Percentiles rank a stretch among this genome's conserved stretches.
phyloP scores from a whole-genome alignment of 179 eudicot species.

The Vitellaria paradoxa region DNA sequence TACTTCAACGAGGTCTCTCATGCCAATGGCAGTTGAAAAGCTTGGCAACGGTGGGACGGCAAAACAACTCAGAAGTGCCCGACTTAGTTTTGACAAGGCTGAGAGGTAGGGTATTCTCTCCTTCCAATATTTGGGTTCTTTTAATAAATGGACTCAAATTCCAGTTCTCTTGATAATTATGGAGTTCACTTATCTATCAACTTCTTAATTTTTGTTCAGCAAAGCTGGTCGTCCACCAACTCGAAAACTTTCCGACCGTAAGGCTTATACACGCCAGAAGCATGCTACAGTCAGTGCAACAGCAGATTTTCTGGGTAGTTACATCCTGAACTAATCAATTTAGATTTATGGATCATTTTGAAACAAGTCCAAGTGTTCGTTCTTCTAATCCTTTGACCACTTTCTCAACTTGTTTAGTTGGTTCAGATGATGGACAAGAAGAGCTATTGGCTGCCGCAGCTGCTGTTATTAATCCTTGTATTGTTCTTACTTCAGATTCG shows the following conservation, averaged over 20 bases:
- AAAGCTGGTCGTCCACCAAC: slow-evolving; percentile 61
- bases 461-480: slow-evolving; percentile 53
- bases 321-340: neutral
- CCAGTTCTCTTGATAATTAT: slow-evolving; percentile 4
- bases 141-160: neutral
- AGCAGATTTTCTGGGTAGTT: slow-evolving; percentile 59
- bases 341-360: neutral
- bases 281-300: slow-evolving; percentile 36
- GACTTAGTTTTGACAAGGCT: slow-evolving; percentile 48
- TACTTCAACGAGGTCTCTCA: slow-evolving; percentile 45
- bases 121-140: neutral
- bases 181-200: neutral
- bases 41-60: slow-evolving; percentile 51
- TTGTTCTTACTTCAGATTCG: slow-evolving; percentile 8
- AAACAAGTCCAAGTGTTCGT: neutral
- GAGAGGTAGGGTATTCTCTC: slow-evolving; percentile 39
- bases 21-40: slow-evolving; percentile 41
- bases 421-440: slow-evolving; percentile 63
- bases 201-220: slow-evolving; percentile 29
- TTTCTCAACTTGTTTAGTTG: slow-evolving; percentile 23
- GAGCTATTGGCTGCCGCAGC: slow-evolving; percentile 69
- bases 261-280: slow-evolving; percentile 55
- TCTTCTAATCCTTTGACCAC: slow-evolving; percentile 18
- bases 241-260: slow-evolving; percentile 63
- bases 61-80: slow-evolving; percentile 60